These are phyloP conservation scores for Mucor mucedo DNA, from an alignment of 371 early-diverging fungal genomes.

Conservation along the genomic window DNA sequence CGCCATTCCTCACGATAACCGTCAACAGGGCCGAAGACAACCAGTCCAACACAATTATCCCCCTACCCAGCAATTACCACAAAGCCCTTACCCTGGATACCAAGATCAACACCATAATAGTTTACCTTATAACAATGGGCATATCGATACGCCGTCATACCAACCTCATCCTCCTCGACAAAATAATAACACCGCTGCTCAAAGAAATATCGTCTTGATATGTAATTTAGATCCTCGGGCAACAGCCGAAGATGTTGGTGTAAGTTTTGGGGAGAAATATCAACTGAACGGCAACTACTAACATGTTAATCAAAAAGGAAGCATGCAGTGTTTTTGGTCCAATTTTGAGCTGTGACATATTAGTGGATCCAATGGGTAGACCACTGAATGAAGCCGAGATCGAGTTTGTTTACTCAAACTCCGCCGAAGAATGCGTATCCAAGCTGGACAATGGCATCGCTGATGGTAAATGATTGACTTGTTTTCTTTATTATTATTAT, in stretches of 20 bases:
- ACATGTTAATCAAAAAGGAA: conserved; percentile 17
- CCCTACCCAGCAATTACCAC: conserved; percentile 6
- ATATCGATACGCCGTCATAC: not conserved
- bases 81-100: conserved; percentile 1
- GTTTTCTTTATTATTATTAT: no score
- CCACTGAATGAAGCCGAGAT: conserved; percentile 54
- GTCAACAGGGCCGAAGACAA: not conserved
- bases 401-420: conserved; percentile 39
- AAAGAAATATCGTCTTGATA: conserved; percentile 47
- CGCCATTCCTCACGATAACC: not conserved
- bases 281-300: not conserved
- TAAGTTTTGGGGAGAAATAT: conserved; percentile 21
- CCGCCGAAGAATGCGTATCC: conserved; percentile 47
- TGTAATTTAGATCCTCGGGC: conserved; percentile 63
- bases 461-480: conserved; percentile 35
- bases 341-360: conserved; percentile 43
- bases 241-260: conserved; percentile 64
- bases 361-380: conserved; percentile 44
- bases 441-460: conserved; percentile 52
- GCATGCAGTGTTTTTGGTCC: conserved; percentile 48
- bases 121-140: not conserved
- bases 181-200: conserved; percentile 10
- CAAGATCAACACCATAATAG: not conserved
- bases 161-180: conserved; percentile 2
- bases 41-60: conserved; percentile 1